A percentile compares a stretch with the other conserved stretches of the same genome.
Evolutionary conservation across 2,329 filamentous ascomycete species (phyloP).

Genomic region (Orbilia oligospora): DNA sequence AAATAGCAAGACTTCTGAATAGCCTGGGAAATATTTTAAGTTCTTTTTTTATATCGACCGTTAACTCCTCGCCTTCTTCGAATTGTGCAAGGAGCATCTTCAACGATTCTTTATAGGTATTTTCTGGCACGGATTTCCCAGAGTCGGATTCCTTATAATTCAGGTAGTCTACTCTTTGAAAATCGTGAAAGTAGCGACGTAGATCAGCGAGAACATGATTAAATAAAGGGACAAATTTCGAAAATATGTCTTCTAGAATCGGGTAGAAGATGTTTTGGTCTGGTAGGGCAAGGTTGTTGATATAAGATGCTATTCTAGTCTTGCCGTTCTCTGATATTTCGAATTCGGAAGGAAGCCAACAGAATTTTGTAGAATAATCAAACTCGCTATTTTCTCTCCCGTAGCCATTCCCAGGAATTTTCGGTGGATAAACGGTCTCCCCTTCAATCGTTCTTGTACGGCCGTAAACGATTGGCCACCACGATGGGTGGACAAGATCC

Average conservation of each 20-base stretch:
- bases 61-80: conserved; percentile 33
- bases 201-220: conserved; percentile 32
- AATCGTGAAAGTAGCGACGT: no score
- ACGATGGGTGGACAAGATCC: conserved; percentile 76
- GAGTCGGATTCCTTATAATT: not conserved
- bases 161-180: not conserved
- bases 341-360: conserved; percentile 33
- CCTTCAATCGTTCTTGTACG: not conserved
- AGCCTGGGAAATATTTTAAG: not conserved
- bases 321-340: conserved; percentile 5
- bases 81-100: conserved; percentile 31
- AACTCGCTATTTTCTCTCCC: no score
- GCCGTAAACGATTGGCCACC: conserved; percentile 75
- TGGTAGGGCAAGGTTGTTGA: conserved; percentile 18
- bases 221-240: conserved; percentile 28
- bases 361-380: conserved; percentile 1
- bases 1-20: not conserved
- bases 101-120: not conserved
- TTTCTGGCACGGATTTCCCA: not conserved
- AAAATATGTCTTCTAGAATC: conserved; percentile 26
- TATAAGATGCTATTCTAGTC: conserved; percentile 22
- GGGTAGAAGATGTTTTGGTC: conserved; percentile 28
- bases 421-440: no score
- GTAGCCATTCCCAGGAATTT: no score
- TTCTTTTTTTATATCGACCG: not conserved